Conservation (phyloP, 179 eudicot species). For the Patellifolia procumbens region DNA sequence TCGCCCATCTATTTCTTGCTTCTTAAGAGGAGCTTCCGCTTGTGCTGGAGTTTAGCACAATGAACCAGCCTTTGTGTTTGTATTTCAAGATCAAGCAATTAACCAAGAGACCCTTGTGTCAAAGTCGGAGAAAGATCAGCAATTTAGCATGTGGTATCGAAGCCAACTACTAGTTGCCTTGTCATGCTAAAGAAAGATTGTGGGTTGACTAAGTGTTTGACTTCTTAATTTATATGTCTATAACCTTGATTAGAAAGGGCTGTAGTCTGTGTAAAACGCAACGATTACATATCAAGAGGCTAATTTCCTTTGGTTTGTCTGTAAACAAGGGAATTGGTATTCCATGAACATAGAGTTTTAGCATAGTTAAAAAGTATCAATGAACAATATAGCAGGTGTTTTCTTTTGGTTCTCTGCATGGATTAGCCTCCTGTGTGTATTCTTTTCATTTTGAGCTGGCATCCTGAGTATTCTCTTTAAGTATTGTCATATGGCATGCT, state of each 20-base stretch:
- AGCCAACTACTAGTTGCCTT: background rate
- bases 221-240: background rate
- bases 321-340: background rate
- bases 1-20: background rate
- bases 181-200: background rate
- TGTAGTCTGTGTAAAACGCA: background rate
- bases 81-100: background rate
- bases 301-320: background rate
- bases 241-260: background rate
- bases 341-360: background rate
- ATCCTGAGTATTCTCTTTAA: background rate
- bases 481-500: too few species aligned
- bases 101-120: background rate
- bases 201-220: slow-evolving; percentile 1
- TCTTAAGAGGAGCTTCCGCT: background rate
- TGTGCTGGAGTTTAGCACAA: background rate
- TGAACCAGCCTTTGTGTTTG: background rate
- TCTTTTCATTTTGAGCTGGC: background rate
- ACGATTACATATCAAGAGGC: background rate
- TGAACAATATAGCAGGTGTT: background rate
- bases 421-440: background rate
- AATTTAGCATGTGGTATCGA: background rate
- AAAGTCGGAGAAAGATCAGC: background rate
- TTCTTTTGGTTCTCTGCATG: background rate
- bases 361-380: background rate